A percentile compares a stretch with the other conserved stretches of the same genome.
These are phyloP conservation scores for Phytophthora crassamura DNA, from an alignment of 352 stramenopile genomes.

Conservation along the genomic window DNA sequence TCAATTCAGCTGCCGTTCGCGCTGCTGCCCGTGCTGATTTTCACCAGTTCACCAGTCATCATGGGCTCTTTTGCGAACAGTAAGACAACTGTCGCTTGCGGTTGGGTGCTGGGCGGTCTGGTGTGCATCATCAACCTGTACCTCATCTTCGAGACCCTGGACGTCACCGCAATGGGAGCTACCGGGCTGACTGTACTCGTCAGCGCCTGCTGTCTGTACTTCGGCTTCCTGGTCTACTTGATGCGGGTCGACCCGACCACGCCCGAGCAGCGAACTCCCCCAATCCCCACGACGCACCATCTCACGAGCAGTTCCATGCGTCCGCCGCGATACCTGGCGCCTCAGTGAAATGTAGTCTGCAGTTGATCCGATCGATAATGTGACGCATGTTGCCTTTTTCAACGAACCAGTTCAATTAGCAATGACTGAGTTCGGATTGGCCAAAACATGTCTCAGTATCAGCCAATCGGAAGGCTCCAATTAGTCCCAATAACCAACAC, in stretches of 20 bases:
- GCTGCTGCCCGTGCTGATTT: conserved; percentile 88
- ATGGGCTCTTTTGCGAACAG: conserved; percentile 87
- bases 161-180: conserved; percentile 48
- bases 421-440: conserved; percentile 1
- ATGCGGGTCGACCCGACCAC: conserved; percentile 47
- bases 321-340: no score
- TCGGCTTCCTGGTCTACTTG: conserved; percentile 77
- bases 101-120: conserved; percentile 64
- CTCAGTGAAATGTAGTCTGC: no score
- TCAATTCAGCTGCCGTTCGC: conserved; percentile 94
- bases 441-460: background rate
- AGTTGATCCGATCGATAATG: no score
- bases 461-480: conserved; percentile 10
- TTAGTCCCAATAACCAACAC: no score
- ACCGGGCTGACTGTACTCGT: conserved; percentile 40
- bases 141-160: conserved; percentile 72
- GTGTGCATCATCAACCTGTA: conserved; percentile 85
- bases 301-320: background rate
- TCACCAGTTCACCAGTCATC: conserved; percentile 76
- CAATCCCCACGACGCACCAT: conserved; percentile 25
- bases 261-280: conserved; percentile 19
- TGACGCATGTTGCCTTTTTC: background rate
- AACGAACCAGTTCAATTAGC: conserved; percentile 5
- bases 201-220: conserved; percentile 55
- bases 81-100: conserved; percentile 45